phyloP scores from a whole-genome alignment of 2,329 filamentous ascomycete species.

The Cadophora sp. region DNA sequence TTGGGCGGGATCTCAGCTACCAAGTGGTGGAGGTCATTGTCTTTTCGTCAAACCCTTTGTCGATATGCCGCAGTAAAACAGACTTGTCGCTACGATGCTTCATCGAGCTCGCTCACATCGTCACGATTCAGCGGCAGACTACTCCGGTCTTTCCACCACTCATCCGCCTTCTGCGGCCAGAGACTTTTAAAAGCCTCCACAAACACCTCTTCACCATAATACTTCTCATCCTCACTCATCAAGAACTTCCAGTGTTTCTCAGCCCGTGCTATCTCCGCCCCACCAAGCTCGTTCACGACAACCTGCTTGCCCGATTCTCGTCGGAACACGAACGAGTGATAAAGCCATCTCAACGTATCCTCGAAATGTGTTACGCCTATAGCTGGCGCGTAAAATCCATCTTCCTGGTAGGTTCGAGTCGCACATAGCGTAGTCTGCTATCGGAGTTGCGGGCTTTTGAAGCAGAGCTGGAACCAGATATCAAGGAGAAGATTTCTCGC shows the following conservation, averaged over 20 bases:
- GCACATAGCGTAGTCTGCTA: neutral
- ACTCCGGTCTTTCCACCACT: neutral
- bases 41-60: too few relatives aligned
- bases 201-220: neutral
- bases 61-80: neutral
- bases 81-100: neutral
- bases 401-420: neutral
- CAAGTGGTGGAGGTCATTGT: too few relatives aligned
- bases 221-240: neutral
- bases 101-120: neutral
- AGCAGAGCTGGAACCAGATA: neutral
- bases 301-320: neutral
- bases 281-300: neutral
- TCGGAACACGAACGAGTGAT: neutral
- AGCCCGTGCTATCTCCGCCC: neutral
- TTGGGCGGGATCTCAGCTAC: too few relatives aligned
- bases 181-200: neutral
- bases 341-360: neutral
- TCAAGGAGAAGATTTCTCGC: neutral
- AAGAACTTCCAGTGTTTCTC: neutral
- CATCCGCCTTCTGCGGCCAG: neutral
- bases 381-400: neutral
- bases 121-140: constrained; percentile 1
- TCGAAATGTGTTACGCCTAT: neutral
- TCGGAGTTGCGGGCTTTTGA: neutral